These are phyloP conservation scores for Elsinoe australis DNA, from an alignment of 2,329 filamentous ascomycete species.

Conservation along the genomic window DNA sequence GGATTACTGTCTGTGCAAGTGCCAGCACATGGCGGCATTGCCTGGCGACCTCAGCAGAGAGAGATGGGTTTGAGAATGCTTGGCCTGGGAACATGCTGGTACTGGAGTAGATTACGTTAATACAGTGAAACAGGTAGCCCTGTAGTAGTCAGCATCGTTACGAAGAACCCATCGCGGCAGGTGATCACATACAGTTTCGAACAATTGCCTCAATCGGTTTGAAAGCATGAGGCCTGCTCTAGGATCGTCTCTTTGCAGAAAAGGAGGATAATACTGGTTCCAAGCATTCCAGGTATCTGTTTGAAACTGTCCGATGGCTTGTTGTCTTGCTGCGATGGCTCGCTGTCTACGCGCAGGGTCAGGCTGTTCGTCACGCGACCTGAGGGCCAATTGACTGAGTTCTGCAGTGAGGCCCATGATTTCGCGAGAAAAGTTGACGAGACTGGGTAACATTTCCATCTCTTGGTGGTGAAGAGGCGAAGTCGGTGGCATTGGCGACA, in stretches of 20 bases:
- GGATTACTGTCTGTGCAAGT: slow-evolving; percentile 36
- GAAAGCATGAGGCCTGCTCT: slow-evolving; percentile 29
- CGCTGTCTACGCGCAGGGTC: slow-evolving; percentile 1
- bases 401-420: slow-evolving; percentile 9
- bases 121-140: slow-evolving; percentile 18
- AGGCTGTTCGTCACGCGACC: not conserved
- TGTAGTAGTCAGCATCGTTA: too few relatives aligned
- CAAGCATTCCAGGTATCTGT: slow-evolving; percentile 27
- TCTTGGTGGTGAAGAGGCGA: slow-evolving; percentile 9
- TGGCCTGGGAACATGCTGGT: slow-evolving; percentile 48
- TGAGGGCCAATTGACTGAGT: slow-evolving; percentile 7
- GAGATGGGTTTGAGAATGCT: slow-evolving; percentile 33
- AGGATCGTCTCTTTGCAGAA: slow-evolving; percentile 22
- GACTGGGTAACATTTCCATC: slow-evolving; percentile 1
- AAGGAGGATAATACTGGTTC: slow-evolving; percentile 25
- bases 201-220: slow-evolving; percentile 23
- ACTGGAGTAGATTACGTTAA: slow-evolving; percentile 44
- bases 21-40: slow-evolving; percentile 41
- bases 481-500: slow-evolving; percentile 12
- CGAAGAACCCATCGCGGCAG: slow-evolving; percentile 18
- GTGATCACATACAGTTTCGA: slow-evolving; percentile 40
- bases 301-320: slow-evolving; percentile 25
- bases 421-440: slow-evolving; percentile 1
- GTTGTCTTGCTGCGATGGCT: slow-evolving; percentile 21
- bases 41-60: slow-evolving; percentile 38